phyloP scores from a whole-genome alignment of 805 yeast species.

The Komagataella kurtzmanii region DNA sequence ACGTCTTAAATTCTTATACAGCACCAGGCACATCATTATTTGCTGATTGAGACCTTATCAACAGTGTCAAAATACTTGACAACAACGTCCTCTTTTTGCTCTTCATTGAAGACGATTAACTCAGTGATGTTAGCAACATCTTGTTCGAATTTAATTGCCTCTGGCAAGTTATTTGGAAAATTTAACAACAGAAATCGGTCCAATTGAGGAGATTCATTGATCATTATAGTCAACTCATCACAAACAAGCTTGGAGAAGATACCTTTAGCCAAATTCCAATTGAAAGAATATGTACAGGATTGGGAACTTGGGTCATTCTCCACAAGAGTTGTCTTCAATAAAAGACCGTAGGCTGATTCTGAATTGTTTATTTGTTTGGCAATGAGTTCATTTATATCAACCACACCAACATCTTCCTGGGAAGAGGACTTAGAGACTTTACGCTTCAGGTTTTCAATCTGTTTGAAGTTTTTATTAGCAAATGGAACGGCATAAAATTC shows the following conservation, averaged over 20 bases:
- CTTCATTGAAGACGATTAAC: slow-evolving; percentile 20
- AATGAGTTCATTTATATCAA: slow-evolving; percentile 39
- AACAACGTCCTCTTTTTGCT: slow-evolving; percentile 25
- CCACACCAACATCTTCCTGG: slow-evolving; percentile 17
- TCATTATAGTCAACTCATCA: slow-evolving; percentile 15
- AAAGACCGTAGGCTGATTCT: slow-evolving; percentile 32
- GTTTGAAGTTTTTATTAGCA: slow-evolving; percentile 1
- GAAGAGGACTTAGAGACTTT: slow-evolving; percentile 6
- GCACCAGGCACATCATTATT: not conserved
- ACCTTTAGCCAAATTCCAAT: slow-evolving; percentile 24
- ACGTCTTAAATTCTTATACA: not conserved
- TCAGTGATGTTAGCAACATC: slow-evolving; percentile 40
- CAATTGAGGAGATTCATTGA: slow-evolving; percentile 16
- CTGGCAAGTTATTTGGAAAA: slow-evolving; percentile 50
- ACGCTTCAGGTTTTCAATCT: slow-evolving; percentile 5
- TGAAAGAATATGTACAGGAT: slow-evolving; percentile 15
- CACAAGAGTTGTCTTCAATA: slow-evolving; percentile 30
- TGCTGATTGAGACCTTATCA: slow-evolving; percentile 24
- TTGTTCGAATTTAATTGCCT: slow-evolving; percentile 62
- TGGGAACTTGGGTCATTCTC: slow-evolving; percentile 13
- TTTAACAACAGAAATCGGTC: slow-evolving; percentile 38
- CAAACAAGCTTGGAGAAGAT: slow-evolving; percentile 36
- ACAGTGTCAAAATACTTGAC: slow-evolving; percentile 58
- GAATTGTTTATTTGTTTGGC: slow-evolving; percentile 28
- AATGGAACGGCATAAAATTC: slow-evolving; percentile 17